Conservation (phyloP, 495 filamentous ascomycete genomes). For the Penicillium silybi region DNA sequence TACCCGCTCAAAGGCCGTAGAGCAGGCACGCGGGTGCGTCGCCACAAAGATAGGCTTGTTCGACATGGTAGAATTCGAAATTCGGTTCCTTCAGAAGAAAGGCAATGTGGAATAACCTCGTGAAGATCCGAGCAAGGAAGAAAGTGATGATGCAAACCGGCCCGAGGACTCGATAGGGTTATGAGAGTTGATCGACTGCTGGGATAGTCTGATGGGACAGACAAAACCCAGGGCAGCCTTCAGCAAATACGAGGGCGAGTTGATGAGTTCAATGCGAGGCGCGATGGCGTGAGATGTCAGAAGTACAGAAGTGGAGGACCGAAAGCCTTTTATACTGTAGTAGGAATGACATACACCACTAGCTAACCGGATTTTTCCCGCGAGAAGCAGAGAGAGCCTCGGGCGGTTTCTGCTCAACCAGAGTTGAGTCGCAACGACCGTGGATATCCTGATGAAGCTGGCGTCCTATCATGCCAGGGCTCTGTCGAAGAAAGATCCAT, state of each 20-base stretch:
- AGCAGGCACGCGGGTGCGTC: conserved; percentile 90
- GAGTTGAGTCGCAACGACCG: not conserved
- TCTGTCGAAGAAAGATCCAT: not conserved
- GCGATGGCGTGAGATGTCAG: conserved; percentile 29
- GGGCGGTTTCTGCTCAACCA: not conserved
- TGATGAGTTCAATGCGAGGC: conserved; percentile 12
- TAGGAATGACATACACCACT: conserved; percentile 4
- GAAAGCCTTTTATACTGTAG: conserved; percentile 16
- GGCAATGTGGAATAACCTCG: conserved; percentile 22
- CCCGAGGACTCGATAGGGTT: not conserved
- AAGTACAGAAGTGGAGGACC: not conserved
- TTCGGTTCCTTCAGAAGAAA: not conserved
- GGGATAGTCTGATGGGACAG: conserved; percentile 10
- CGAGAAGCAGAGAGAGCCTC: not conserved
- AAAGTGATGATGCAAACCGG: conserved; percentile 1
- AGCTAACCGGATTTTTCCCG: not conserved
- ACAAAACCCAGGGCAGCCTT: conserved; percentile 5
- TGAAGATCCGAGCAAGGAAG: conserved; percentile 10
- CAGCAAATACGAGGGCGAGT: conserved; percentile 20
- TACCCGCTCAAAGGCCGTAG: conserved; percentile 93
- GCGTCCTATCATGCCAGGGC: not conserved
- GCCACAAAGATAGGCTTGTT: conserved; percentile 84
- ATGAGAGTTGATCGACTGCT: conserved; percentile 2
- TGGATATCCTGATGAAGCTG: not conserved
- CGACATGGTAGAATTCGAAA: conserved; percentile 50